Evolutionary conservation across 2,329 filamentous ascomycete species (phyloP).

Genomic region (Cytospora leucostoma): DNA sequence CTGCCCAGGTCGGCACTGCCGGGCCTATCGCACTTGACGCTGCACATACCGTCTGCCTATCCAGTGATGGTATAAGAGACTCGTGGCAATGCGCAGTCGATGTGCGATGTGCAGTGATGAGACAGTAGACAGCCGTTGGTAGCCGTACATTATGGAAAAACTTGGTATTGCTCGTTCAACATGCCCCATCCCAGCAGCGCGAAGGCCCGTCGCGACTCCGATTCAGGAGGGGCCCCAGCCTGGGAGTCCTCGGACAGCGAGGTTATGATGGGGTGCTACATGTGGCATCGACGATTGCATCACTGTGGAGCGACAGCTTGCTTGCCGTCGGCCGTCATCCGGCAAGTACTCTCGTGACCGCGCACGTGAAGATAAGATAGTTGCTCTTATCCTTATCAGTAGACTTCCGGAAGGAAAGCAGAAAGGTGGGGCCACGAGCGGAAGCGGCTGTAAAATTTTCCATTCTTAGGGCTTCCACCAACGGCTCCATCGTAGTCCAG

Average conservation of each 20-base stretch:
- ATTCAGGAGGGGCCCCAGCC: slow-evolving; percentile 19
- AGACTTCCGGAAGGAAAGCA: background rate
- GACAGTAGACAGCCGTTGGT: background rate
- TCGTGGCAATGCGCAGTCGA: background rate
- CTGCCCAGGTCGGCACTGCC: slow-evolving; percentile 9
- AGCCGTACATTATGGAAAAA: slow-evolving; percentile 13
- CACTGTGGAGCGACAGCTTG: slow-evolving; percentile 18
- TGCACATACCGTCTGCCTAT: background rate
- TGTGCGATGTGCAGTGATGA: background rate
- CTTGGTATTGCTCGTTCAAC: slow-evolving; percentile 8
- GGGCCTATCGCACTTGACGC: slow-evolving; percentile 18
- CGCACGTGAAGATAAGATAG: slow-evolving; percentile 19
- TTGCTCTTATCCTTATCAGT: background rate
- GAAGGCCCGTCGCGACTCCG: slow-evolving; percentile 20
- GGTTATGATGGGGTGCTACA: background rate
- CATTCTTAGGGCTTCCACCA: slow-evolving; percentile 14
- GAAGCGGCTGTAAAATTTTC: slow-evolving; percentile 23
- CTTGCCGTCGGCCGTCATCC: slow-evolving; percentile 14
- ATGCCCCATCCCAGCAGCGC: slow-evolving; percentile 9
- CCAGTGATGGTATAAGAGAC: background rate
- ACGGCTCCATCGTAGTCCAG: slow-evolving; percentile 16
- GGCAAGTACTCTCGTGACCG: background rate
- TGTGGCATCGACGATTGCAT: slow-evolving; percentile 22
- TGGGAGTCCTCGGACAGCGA: slow-evolving; percentile 25
- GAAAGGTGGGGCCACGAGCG: slow-evolving; percentile 12